Evolutionary conservation across 2,329 filamentous ascomycete species (phyloP), one percentile per base, ranked within the genome.

Genomic region (Ophiostoma pallidulum): DNA sequence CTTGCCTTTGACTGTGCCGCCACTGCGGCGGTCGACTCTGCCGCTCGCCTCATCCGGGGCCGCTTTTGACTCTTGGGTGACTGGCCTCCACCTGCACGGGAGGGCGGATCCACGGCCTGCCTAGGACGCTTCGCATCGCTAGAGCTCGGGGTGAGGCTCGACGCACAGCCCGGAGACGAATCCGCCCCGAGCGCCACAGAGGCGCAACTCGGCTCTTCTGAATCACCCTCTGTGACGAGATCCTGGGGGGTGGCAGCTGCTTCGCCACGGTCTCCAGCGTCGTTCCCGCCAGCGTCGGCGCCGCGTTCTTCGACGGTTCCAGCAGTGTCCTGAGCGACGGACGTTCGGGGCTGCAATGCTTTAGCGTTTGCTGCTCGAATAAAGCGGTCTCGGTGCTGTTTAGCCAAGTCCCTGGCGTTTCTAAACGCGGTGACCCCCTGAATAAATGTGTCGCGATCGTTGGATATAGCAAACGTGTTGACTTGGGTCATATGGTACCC

Each of bases 401-500:
- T 57, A 4, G 68, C 65, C 53, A 63, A 54, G 38, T 70, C 64
- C 50, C 65, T 57, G 0, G 55, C 53, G 55, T 71, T 70, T 39
- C 67, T 59, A 50, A 67, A 66, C 38, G 64, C 63, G 3, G 58
- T 59, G 10, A 57, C 60, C 14, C 66, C 68, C 45, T 18, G 14
- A 16, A 4, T 41, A 24, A 41, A 54, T 48, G 28, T 59, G 24
- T 28, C 24, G 24, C 24, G 24, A 10, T 28, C 24, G 24, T 10
- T 28, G 24, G 24, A 66, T 55, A 70, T 51, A 3, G 2, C 48
- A 31, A 36, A 68, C 2, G n/a, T 41, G 0, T 51, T 45, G 2
- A 69, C 4, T 46, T 62, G 53, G 10, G 62, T 67, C 64, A 70
- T 71, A 42, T 69, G 59, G 56, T 70, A 71, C 56, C 63, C 61